These are phyloP conservation scores for Kalanchoe fedtschenkoi DNA, from an alignment of 164 flowering plant species.

Conservation along the genomic window DNA sequence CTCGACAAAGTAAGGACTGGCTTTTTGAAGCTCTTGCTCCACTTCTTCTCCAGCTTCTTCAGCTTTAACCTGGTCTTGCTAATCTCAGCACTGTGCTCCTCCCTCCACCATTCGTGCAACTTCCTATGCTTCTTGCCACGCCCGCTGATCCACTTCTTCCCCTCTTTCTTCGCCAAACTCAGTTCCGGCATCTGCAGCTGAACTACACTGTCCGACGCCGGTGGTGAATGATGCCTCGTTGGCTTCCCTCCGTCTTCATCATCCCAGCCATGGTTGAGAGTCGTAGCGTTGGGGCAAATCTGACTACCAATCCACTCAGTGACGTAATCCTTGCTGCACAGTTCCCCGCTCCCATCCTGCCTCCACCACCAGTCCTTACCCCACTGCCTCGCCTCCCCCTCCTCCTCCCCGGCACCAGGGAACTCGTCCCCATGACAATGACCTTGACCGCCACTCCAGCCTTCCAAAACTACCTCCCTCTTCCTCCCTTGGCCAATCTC, in stretches of 20 bases:
- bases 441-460: slow-evolving; percentile 36
- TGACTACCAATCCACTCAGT: slow-evolving; percentile 98
- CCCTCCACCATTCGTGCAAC: slow-evolving; percentile 99
- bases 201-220: slow-evolving; percentile 17
- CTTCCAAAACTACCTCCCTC: slow-evolving; percentile 19
- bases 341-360: slow-evolving; percentile 85
- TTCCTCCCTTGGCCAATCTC: slow-evolving; percentile 75
- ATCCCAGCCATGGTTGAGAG: slow-evolving; percentile 66
- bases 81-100: slow-evolving; percentile 65
- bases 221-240: neutral
- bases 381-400: slow-evolving; percentile 44
- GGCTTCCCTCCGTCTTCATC: slow-evolving; percentile 22
- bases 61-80: slow-evolving; percentile 31
- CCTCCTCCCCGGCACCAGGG: slow-evolving; percentile 22
- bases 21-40: slow-evolving; percentile 42
- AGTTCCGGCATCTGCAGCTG: slow-evolving; percentile 12
- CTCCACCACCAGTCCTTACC: slow-evolving; percentile 99
- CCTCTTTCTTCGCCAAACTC: slow-evolving; percentile 25
- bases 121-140: slow-evolving; percentile 47
- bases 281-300: slow-evolving; percentile 39
- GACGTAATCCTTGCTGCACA: slow-evolving; percentile 90
- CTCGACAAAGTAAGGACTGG: slow-evolving; percentile 40
- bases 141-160: slow-evolving; percentile 15
- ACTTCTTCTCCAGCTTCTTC: slow-evolving; percentile 34
- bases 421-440: slow-evolving; percentile 45